phyloP scores from a whole-genome alignment of 352 stramenopile genomes.

The Globisporangium heterothallicum region DNA sequence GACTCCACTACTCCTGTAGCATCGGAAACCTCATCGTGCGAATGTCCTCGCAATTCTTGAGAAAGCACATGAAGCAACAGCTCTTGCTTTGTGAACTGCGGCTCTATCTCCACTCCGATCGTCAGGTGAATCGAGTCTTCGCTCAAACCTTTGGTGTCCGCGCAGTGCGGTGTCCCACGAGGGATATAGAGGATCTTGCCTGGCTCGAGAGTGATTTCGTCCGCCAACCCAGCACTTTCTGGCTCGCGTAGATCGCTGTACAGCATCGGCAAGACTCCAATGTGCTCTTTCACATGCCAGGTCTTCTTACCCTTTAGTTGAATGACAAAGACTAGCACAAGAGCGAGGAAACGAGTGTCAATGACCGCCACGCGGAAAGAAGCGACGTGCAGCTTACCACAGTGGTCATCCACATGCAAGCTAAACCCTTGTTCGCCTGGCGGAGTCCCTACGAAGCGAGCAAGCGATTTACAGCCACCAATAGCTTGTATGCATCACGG shows the following conservation, averaged over 20 bases:
- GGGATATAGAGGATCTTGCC: slow-evolving; percentile 28
- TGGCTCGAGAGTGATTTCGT: slow-evolving; percentile 13
- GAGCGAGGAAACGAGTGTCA: no score
- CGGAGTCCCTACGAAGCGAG: slow-evolving; percentile 23
- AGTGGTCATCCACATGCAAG: slow-evolving; percentile 29
- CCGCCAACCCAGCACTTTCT: not conserved
- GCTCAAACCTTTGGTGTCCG: slow-evolving; percentile 17
- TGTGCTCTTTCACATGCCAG: slow-evolving; percentile 19
- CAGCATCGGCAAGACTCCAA: slow-evolving; percentile 14
- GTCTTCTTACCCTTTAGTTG: slow-evolving; percentile 27
- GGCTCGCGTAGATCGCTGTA: slow-evolving; percentile 14
- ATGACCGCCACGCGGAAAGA: no score
- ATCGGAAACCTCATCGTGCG: not conserved
- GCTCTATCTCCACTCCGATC: slow-evolving; percentile 30
- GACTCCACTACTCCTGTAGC: not conserved
- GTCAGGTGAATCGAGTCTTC: slow-evolving; percentile 31
- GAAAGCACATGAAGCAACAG: slow-evolving; percentile 8
- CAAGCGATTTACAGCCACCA: no score
- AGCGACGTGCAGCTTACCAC: slow-evolving; percentile 18
- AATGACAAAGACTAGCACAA: slow-evolving; percentile 23
- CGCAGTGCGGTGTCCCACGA: slow-evolving; percentile 26
- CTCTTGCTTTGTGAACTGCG: slow-evolving; percentile 12
- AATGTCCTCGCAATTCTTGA: not conserved
- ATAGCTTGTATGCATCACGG: not conserved
- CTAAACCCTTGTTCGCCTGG: slow-evolving; percentile 25